Evolutionary conservation across 2,329 filamentous ascomycete genomes (phyloP), one percentile per base, ranked within the genome.

Genomic region (Sporothrix brasiliensis): DNA sequence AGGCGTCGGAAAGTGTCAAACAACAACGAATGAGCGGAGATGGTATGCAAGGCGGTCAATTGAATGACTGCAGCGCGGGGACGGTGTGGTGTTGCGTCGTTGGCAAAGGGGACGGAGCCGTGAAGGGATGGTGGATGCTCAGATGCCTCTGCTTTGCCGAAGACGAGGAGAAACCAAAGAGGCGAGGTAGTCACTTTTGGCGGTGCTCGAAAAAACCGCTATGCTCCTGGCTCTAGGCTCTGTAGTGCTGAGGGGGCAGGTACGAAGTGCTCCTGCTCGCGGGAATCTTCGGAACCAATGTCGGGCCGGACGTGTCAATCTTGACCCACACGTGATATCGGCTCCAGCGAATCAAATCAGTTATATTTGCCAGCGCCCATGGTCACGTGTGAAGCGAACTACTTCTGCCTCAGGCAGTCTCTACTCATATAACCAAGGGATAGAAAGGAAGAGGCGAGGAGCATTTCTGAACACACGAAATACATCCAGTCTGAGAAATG

Each of bases 261-360:
- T 30, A 24, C 24, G 34, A 6, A 1, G 34, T 34, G 7, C 34
- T 34, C 34, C 34, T 34, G 13, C 30, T 34, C 41, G 70, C 72
- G 72, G 72, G 68, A 72, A 63, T 71, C 67, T 49, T 70, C 72
- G 72, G 72, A 72, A 71, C 50, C 72, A 72, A 50, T 49, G 70
- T 69, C 72, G 72, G 72, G 58, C 72, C 72, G 72, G 61, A 67
- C 19, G 21, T 24, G 10, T 27, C 60, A 60, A 19, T 19, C 19
- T 9, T 21, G 63, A 39, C 44, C 63, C 63, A 65, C 70, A 71
- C 70, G 67, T 71, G 70, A 71, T 34, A 6, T 0, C 4, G 1
- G 11, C 5, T 11, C 3, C 14, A 13, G 49, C 70, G 52, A 71
- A 71, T 71, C 67, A 69, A 19, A 34, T 34, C 34, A 34, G 34